Conservation (phyloP, 1,284 basidiomycete species). For the Cutaneotrichosporon sp. region DNA sequence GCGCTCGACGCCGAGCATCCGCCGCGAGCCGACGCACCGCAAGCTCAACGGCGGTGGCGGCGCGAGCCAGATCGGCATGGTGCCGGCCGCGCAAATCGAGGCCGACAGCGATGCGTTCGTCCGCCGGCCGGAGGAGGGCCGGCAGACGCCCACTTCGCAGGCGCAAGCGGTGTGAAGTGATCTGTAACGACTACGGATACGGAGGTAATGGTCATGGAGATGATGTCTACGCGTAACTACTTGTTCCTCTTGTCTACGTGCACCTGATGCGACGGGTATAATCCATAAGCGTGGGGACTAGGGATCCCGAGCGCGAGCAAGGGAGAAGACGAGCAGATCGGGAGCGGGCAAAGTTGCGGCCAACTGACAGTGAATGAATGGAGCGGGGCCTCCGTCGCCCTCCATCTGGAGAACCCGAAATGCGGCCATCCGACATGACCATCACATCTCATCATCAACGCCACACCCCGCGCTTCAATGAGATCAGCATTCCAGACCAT, state of each 20-base stretch:
- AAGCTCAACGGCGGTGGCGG: background rate
- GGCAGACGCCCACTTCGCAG: conserved; percentile 1
- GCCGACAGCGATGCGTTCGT: background rate
- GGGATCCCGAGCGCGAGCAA: background rate
- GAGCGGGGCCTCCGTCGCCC: too few species aligned
- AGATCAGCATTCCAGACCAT: too few species aligned
- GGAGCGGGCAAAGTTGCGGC: too few species aligned
- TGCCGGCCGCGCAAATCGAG: background rate
- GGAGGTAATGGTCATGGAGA: background rate
- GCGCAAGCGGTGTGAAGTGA: background rate
- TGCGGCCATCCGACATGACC: too few species aligned
- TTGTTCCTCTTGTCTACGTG: background rate
- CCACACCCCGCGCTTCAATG: too few species aligned
- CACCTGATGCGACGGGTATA: conserved; percentile 9
- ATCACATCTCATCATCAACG: too few species aligned
- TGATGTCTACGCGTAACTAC: background rate
- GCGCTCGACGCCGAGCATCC: conserved; percentile 16
- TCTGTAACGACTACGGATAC: conserved; percentile 1
- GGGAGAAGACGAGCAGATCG: too few species aligned
- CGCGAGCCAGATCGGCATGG: background rate
- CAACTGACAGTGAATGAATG: too few species aligned
- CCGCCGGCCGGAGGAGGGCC: background rate
- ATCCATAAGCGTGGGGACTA: background rate
- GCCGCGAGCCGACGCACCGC: background rate
- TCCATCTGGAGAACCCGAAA: too few species aligned